Base-by-base conservation (phyloP, 2,329 filamentous ascomycete species). In the Coniochaeta prunicola region DNA sequence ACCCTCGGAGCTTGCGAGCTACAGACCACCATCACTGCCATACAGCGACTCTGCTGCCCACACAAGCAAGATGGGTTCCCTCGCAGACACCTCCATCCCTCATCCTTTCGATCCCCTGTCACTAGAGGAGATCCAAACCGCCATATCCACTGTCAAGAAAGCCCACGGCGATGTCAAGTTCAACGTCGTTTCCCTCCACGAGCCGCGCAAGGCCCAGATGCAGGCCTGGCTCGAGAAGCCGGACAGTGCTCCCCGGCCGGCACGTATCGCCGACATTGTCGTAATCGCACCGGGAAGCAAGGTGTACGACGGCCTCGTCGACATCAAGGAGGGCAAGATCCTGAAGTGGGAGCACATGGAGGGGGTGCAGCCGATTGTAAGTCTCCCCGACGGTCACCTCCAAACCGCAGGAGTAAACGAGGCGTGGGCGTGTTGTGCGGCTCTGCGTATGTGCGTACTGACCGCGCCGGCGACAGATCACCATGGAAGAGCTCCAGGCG, bases 181-280 rank as follows among this genome's bases (percentile, higher is more conserved):
- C 82, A 94, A 96, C 77, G 89, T 92, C 2, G 87, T 96, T 59
- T 89, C 90, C 2, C 78, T 96, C 30, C 87, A 86, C 67, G 92
- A 96, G 77, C 92, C 92, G 55, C 88, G 88, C 63, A 96, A 96
- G 79, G 85, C 81, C 53, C 86, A 91, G 66, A 92, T 96, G 90
- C 79, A 86, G 70, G 83, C 81, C 60, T 96, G 91, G 91, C 74
- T 96, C 13, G 85, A 81, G 55, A 79, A 85, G 59, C 85, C 89
- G 0, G 74, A 83, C 21, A 80, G 77, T 10, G 75, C 78, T 0
- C 80, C 85, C 1, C 79, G 84, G 50, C 92, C 92, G 12, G 73
- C 80, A 34, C 84, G 92, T 67, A 77, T 91, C 7, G 92, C 91
- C 9, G 92, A 96, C 71, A 81, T 94, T 0, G 90, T 96, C 4